These are phyloP conservation scores for Aspergillus nidulans DNA, from an alignment of 495 filamentous ascomycete genomes.

Conservation along the genomic window DNA sequence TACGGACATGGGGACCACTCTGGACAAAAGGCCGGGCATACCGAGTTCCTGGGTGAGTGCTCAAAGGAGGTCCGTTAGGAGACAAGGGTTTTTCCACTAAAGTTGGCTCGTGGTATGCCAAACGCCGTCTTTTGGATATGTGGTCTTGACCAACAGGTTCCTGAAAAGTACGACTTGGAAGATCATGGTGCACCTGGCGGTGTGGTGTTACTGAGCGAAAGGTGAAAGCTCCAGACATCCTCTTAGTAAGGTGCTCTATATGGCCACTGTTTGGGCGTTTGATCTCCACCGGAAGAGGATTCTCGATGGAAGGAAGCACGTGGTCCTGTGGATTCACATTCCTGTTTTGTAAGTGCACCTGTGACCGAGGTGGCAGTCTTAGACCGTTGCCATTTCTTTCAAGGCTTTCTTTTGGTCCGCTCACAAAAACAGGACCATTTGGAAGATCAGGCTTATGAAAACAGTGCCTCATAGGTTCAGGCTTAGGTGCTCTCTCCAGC, in stretches of 20 bases:
- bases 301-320: slow-evolving; percentile 41
- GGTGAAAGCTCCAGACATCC: slow-evolving; percentile 27
- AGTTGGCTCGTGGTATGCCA: slow-evolving; percentile 22
- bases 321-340: slow-evolving; percentile 27
- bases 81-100: slow-evolving; percentile 2
- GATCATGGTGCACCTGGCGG: slow-evolving; percentile 15
- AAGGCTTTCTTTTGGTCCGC: slow-evolving; percentile 26
- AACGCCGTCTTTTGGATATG: slow-evolving; percentile 30
- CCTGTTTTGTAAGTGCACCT: slow-evolving; percentile 16
- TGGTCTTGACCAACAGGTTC: slow-evolving; percentile 19
- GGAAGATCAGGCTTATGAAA: slow-evolving; percentile 15
- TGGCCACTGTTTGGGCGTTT: slow-evolving; percentile 24
- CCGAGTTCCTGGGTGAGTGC: slow-evolving; percentile 14
- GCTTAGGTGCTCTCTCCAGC: slow-evolving; percentile 15
- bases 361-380: slow-evolving; percentile 16
- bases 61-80: slow-evolving; percentile 12
- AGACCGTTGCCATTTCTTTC: slow-evolving; percentile 17
- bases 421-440: slow-evolving; percentile 36
- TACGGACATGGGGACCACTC: slow-evolving; percentile 22
- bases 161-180: slow-evolving; percentile 9
- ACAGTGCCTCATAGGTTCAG: slow-evolving; percentile 18
- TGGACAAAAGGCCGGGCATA: slow-evolving; percentile 17
- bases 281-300: slow-evolving; percentile 23
- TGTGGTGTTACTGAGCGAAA: slow-evolving; percentile 36
- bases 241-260: slow-evolving; percentile 29